Evolutionary conservation across 1,139 yeast genomes (phyloP), one percentile per base, ranked within the genome.

Genomic region (Debaryomycetaceae sp.): DNA sequence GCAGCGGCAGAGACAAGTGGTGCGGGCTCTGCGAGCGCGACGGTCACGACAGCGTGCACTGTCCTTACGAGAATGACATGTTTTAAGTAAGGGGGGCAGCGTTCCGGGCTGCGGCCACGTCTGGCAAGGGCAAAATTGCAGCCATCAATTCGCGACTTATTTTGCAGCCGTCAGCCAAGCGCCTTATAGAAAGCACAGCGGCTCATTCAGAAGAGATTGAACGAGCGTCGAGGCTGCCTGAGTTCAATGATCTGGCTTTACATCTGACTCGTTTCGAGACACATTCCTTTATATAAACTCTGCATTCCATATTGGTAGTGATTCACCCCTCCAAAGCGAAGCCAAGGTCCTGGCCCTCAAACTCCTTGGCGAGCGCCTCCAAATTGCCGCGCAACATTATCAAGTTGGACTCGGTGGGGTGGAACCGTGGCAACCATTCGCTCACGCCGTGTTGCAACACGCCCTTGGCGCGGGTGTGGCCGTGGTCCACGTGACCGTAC

Each of bases 11-110:
- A 30, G 63, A 61, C 15, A 69, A 77, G 44, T 89, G 96, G 95
- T 89, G 97, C 59, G 95, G 95, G 0, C 65, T 86, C 31, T 89
- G 97, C 58, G 97, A 89, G 54, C 63, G 86, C 34, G 80, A 76
- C 31, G 97, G 97, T 1, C 97, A 89, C 49, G 82, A 78, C 35
- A 81, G 93, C 42, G 65, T 79, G 27, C 85, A 85, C 35, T 89
- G 97, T 58, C 96, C 96, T 0, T 85, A 74, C 48, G 95, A 83
- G 46, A 75, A 75, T 41, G 82, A 76, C 35, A 56, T 67, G 34
- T 69, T 69, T 39, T 68, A 48, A 44, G n/a, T n/a, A n/a, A n/a
- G n/a, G n/a, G n/a, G n/a, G n/a, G n/a, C n/a, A n/a, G n/a, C n/a
- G n/a, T n/a, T n/a, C n/a, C n/a, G n/a, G n/a, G n/a, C n/a, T n/a